These are phyloP conservation scores for Aureobasidium subglaciale DNA, from an alignment of 2,329 filamentous ascomycete genomes.

Conservation along the genomic window DNA sequence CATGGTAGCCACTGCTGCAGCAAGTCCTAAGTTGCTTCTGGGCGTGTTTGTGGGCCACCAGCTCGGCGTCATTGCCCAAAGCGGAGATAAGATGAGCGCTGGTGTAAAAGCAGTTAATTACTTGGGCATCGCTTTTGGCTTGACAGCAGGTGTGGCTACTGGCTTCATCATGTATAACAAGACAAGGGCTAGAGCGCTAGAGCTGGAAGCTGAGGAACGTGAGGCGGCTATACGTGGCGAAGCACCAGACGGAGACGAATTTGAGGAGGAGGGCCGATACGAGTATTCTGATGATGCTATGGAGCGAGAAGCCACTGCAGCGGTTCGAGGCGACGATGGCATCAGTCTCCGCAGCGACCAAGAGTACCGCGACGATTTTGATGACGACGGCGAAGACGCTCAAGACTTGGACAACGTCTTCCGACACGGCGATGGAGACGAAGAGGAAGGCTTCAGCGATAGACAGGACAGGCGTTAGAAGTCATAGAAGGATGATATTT, in stretches of 20 bases:
- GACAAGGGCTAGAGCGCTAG: conserved; percentile 42
- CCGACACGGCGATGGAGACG: conserved; percentile 36
- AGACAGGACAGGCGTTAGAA: background rate
- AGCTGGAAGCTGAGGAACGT: conserved; percentile 42
- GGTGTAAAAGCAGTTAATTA: conserved; percentile 79
- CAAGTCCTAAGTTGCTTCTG: conserved; percentile 80
- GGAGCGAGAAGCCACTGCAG: conserved; percentile 33
- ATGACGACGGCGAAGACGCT: conserved; percentile 36
- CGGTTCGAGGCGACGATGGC: conserved; percentile 42
- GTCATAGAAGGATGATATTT: background rate
- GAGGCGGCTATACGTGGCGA: conserved; percentile 23
- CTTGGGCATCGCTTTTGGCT: conserved; percentile 66
- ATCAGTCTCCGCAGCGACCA: conserved; percentile 46
- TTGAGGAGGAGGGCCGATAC: conserved; percentile 29
- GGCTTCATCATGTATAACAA: conserved; percentile 78
- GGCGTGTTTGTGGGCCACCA: conserved; percentile 87
- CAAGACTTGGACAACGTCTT: conserved; percentile 37
- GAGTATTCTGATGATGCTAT: conserved; percentile 41
- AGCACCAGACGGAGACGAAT: conserved; percentile 21
- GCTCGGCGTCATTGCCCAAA: conserved; percentile 74
- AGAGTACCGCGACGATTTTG: conserved; percentile 34
- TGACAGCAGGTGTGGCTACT: conserved; percentile 63
- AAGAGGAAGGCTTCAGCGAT: conserved; percentile 22
- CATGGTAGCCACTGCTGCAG: conserved; percentile 71
- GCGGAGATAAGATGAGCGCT: conserved; percentile 72